These are phyloP conservation scores for Cladorrhinum sp. DNA, from an alignment of 2,329 filamentous ascomycete genomes.

Conservation along the genomic window DNA sequence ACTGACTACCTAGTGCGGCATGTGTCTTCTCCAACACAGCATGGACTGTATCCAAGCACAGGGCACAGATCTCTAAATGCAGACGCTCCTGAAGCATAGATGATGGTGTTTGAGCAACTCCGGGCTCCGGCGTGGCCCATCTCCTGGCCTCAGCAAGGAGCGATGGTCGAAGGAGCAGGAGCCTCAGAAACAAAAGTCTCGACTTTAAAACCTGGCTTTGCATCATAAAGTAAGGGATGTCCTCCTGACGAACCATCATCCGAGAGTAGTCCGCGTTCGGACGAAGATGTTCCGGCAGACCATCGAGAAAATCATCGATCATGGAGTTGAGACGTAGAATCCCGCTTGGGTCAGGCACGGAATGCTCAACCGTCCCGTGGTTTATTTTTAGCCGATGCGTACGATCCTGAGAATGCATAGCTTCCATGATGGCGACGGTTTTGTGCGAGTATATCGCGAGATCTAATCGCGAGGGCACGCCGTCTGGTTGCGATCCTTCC, in stretches of 20 bases:
- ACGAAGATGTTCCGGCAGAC: constrained; percentile 11
- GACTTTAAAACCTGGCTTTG: constrained; percentile 10
- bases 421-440: constrained; percentile 21
- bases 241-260: constrained; percentile 3
- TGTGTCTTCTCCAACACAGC: constrained; percentile 17
- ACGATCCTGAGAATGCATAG: constrained; percentile 2
- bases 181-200: constrained; percentile 9
- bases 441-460: constrained; percentile 23
- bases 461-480: constrained; percentile 26
- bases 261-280: constrained; percentile 10
- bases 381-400: constrained; percentile 1
- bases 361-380: neutral
- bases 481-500: constrained; percentile 26
- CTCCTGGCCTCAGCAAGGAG: constrained; percentile 19
- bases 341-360: constrained; percentile 14
- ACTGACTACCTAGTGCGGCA: neutral
- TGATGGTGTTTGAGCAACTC: neutral
- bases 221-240: constrained; percentile 3
- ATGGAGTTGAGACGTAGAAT: constrained; percentile 17
- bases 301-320: constrained; percentile 16
- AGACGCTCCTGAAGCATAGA: constrained; percentile 11
- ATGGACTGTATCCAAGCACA: constrained; percentile 17
- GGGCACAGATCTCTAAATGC: constrained; percentile 13
- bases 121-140: constrained; percentile 4
- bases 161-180: constrained; percentile 18